These are phyloP conservation scores for Russula brevipes DNA, from an alignment of 768 basidiomycete genomes.

Conservation along the genomic window DNA sequence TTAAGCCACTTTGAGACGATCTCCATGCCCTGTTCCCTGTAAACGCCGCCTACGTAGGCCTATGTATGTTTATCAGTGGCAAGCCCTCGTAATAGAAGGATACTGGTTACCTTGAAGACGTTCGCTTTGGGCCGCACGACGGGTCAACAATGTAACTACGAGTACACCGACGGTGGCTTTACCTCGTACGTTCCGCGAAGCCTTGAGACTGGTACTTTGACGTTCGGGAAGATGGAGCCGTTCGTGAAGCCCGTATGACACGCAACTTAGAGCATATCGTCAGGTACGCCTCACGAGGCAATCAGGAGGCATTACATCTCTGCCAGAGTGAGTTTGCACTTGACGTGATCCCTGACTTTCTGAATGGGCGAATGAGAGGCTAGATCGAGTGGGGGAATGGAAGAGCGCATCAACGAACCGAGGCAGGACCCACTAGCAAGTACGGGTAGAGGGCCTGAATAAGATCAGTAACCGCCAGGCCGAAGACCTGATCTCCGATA, in stretches of 20 bases:
- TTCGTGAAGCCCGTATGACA: conserved; percentile 5
- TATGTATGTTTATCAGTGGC: background rate
- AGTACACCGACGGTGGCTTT: background rate
- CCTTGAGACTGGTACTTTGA: background rate
- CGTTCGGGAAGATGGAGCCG: background rate
- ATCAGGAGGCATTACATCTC: background rate
- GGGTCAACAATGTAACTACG: background rate
- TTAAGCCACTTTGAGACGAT: conserved; percentile 5
- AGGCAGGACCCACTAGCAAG: conserved; percentile 1
- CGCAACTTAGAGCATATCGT: background rate
- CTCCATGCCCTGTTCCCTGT: conserved; percentile 4
- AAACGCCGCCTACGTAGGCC: conserved; percentile 14
- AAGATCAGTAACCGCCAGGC: conserved; percentile 9
- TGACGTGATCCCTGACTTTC: conserved; percentile 10
- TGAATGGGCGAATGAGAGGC: background rate
- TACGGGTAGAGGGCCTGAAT: conserved; percentile 1
- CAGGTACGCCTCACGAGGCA: background rate
- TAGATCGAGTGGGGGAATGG: no score
- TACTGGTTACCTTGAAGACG: conserved; percentile 10
- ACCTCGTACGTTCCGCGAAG: conserved; percentile 7
- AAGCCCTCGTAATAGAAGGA: background rate
- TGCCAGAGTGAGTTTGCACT: background rate
- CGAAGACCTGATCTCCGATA: conserved; percentile 7
- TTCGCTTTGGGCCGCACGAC: background rate
- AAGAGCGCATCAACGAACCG: background rate